Percentiles rank a stretch among this genome's conserved stretches.
phyloP scores from a whole-genome alignment of 1,284 basidiomycete species.

The Irpex sp. region DNA sequence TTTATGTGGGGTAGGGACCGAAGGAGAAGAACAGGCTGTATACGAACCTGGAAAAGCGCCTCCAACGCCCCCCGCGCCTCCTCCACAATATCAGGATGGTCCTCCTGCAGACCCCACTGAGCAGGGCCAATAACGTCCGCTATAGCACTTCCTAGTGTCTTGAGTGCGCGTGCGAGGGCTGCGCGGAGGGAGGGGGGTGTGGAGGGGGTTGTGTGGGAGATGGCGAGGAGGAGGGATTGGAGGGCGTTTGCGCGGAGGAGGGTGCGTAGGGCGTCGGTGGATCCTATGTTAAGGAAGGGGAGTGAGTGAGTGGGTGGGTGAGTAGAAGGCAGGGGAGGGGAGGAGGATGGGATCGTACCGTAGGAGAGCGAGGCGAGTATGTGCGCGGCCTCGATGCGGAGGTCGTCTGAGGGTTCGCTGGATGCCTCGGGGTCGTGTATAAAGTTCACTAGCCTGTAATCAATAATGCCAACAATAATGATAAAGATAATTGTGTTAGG shows the following conservation, averaged over 20 bases:
- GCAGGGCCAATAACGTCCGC: constrained; percentile 63
- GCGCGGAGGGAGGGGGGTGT: constrained; percentile 40
- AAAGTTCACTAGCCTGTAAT: constrained; percentile 55
- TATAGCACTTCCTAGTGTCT: constrained; percentile 48
- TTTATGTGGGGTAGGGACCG: too few species aligned
- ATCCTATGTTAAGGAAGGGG: too few species aligned
- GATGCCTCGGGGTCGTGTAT: constrained; percentile 37
- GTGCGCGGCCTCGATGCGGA: constrained; percentile 66
- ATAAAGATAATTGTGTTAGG: neutral
- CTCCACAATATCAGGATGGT: constrained; percentile 36
- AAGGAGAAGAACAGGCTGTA: too few species aligned
- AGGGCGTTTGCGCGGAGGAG: constrained; percentile 52
- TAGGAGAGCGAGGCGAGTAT: constrained; percentile 68
- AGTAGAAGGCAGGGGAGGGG: neutral
- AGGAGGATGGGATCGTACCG: constrained; percentile 30
- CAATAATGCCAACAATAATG: too few species aligned
- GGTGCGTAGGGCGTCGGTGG: constrained; percentile 48
- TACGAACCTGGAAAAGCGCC: constrained; percentile 58
- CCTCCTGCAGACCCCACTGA: constrained; percentile 52
- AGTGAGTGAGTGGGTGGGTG: neutral
- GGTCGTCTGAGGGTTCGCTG: constrained; percentile 38
- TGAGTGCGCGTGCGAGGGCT: constrained; percentile 56
- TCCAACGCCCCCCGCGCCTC: constrained; percentile 53
- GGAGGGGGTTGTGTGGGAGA: constrained; percentile 34
- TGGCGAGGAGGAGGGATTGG: constrained; percentile 50